Conservation (phyloP, 805 yeast genomes). For the Spathaspora hagerdaliae region DNA sequence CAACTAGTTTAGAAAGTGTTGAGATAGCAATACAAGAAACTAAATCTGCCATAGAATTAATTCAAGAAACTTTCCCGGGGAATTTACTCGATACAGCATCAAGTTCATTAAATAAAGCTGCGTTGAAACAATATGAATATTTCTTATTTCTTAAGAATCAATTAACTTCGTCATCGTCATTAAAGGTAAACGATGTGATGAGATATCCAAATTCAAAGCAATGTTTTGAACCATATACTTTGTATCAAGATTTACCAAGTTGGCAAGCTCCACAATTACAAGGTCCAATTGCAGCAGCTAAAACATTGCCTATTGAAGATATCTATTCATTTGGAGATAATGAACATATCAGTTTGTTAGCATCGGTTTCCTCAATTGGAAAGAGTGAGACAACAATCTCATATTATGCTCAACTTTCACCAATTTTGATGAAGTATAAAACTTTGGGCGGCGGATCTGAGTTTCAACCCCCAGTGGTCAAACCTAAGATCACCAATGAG, state of each 20-base stretch:
- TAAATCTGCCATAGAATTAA: conserved; percentile 5
- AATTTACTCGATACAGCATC: conserved; percentile 7
- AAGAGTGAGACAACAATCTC: conserved; percentile 1
- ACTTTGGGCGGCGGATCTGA: neutral
- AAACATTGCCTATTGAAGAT: conserved; percentile 4
- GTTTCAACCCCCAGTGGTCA: neutral
- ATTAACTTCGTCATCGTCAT: conserved; percentile 1
- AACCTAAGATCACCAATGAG: neutral
- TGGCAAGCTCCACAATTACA: conserved; percentile 14
- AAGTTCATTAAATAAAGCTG: conserved; percentile 12
- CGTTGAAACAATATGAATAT: conserved; percentile 15
- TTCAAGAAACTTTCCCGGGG: conserved; percentile 12
- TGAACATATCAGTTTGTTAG: conserved; percentile 12
- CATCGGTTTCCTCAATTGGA: conserved; percentile 6
- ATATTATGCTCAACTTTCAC: conserved; percentile 23
- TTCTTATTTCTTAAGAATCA: conserved; percentile 11
- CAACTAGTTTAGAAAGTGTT: conserved; percentile 11
- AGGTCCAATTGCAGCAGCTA: conserved; percentile 17
- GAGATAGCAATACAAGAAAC: conserved; percentile 9
- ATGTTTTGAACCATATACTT: conserved; percentile 7
- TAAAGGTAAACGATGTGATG: conserved; percentile 8
- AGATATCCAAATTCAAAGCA: conserved; percentile 1
- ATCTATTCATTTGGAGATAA: conserved; percentile 10
- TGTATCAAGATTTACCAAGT: conserved; percentile 10
- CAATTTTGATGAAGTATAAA: conserved; percentile 21